Conservation (phyloP, 1,284 basidiomycete genomes). For the Cryptococcus sp. region DNA sequence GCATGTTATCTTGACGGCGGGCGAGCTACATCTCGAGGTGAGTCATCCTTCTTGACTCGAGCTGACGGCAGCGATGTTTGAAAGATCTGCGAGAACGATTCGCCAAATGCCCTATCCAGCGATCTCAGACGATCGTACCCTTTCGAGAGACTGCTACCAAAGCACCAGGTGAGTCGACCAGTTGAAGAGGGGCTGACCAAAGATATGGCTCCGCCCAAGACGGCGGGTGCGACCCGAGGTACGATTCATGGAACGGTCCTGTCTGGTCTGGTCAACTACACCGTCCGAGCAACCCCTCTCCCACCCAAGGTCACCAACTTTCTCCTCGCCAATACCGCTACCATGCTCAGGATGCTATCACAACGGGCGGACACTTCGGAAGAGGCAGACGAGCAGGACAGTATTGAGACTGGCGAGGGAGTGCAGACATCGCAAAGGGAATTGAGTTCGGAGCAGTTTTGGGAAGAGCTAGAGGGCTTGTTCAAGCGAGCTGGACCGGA, state of each 20-base stretch:
- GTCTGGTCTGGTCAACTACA: slow-evolving; percentile 72
- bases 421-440: slow-evolving; percentile 55
- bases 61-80: slow-evolving; percentile 66
- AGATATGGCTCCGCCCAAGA: slow-evolving; percentile 87
- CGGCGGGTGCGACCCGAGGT: slow-evolving; percentile 64
- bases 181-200: not conserved
- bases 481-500: slow-evolving; percentile 69
- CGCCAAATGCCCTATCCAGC: slow-evolving; percentile 85
- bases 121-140: slow-evolving; percentile 92
- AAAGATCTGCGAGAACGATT: slow-evolving; percentile 94
- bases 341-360: slow-evolving; percentile 37
- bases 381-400: slow-evolving; percentile 31
- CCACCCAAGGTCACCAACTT: slow-evolving; percentile 66
- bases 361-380: slow-evolving; percentile 34
- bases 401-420: slow-evolving; percentile 45
- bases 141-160: slow-evolving; percentile 93
- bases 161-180: slow-evolving; percentile 54
- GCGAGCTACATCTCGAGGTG: slow-evolving; percentile 93
- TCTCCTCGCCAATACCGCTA: slow-evolving; percentile 60
- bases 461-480: slow-evolving; percentile 62
- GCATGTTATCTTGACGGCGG: slow-evolving; percentile 93
- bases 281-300: slow-evolving; percentile 73
- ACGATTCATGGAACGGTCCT: slow-evolving; percentile 67
- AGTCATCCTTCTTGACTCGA: slow-evolving; percentile 9
- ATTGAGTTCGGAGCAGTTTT: slow-evolving; percentile 71